phyloP scores from a whole-genome alignment of 352 stramenopile species.

The Phytophthora cactorum region DNA sequence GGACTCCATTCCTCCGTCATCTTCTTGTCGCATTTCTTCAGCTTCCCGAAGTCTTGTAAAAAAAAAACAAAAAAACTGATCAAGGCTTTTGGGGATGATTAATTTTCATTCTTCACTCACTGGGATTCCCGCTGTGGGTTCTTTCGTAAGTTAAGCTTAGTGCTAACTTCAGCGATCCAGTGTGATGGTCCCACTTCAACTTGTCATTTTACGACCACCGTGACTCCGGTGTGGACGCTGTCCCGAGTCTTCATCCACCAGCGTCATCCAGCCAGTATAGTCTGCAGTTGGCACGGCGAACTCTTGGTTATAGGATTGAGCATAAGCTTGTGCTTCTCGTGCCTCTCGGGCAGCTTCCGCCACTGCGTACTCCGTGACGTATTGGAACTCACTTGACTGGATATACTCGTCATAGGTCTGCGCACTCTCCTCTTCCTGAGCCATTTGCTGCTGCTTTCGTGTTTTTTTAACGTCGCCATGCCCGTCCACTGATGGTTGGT shows the following conservation, averaged over 20 bases:
- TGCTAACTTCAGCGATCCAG: too few species aligned
- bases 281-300: constrained; percentile 19
- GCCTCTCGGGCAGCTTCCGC: constrained; percentile 32
- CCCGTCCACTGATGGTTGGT: constrained; percentile 74
- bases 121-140: too few species aligned
- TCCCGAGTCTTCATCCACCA: constrained; percentile 73
- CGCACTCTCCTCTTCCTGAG: constrained; percentile 55
- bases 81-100: too few species aligned
- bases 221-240: constrained; percentile 62
- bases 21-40: too few species aligned
- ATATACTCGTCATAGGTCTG: constrained; percentile 84
- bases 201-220: too few species aligned
- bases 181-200: too few species aligned
- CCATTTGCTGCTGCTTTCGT: constrained; percentile 43
- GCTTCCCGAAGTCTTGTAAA: too few species aligned
- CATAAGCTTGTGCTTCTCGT: constrained; percentile 25
- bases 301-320: constrained; percentile 14
- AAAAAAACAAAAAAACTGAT: too few species aligned
- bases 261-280: constrained; percentile 56
- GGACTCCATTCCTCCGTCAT: too few species aligned
- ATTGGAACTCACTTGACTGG: constrained; percentile 79
- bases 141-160: too few species aligned
- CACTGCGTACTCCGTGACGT: constrained; percentile 58
- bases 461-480: constrained; percentile 68
- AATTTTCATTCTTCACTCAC: too few species aligned